A percentile compares a stretch with the other conserved stretches of the same genome.
Conservation (phyloP, 495 filamentous ascomycete genomes). For the Hypoxylon crocopeplum region DNA sequence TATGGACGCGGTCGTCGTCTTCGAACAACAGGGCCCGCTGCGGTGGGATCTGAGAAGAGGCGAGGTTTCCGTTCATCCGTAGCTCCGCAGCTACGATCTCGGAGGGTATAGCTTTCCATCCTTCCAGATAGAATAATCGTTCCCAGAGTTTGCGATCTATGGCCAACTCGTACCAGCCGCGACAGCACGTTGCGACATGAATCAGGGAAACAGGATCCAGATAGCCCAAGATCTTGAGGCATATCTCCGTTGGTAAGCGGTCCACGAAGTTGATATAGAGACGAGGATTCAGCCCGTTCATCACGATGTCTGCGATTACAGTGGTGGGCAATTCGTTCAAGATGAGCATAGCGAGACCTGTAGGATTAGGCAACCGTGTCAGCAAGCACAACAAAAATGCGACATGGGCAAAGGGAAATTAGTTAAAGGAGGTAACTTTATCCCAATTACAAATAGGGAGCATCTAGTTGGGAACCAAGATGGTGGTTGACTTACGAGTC, state of each 20-base stretch:
- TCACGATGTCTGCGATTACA: slow-evolving; percentile 75
- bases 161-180: slow-evolving; percentile 82
- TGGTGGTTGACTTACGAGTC: slow-evolving; percentile 50
- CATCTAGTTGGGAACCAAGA: not conserved
- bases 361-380: not conserved
- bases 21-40: slow-evolving; percentile 44
- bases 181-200: slow-evolving; percentile 76
- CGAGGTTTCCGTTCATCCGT: slow-evolving; percentile 48
- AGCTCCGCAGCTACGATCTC: slow-evolving; percentile 75
- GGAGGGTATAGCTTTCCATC: slow-evolving; percentile 75
- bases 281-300: slow-evolving; percentile 72
- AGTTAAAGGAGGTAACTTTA: no score
- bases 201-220: slow-evolving; percentile 79
- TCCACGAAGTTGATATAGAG: slow-evolving; percentile 91
- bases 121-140: slow-evolving; percentile 78
- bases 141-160: slow-evolving; percentile 87
- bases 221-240: slow-evolving; percentile 84
- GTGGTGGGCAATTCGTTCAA: slow-evolving; percentile 77
- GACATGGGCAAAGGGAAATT: no score
- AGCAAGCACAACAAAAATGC: slow-evolving; percentile 9
- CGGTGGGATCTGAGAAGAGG: slow-evolving; percentile 32
- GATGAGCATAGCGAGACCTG: slow-evolving; percentile 68
- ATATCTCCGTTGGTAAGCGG: slow-evolving; percentile 86
- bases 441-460: slow-evolving; percentile 4
- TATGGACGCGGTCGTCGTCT: slow-evolving; percentile 50